These are phyloP conservation scores for Bipolaris gigantea DNA, from an alignment of 2,329 filamentous ascomycete genomes.

Conservation along the genomic window DNA sequence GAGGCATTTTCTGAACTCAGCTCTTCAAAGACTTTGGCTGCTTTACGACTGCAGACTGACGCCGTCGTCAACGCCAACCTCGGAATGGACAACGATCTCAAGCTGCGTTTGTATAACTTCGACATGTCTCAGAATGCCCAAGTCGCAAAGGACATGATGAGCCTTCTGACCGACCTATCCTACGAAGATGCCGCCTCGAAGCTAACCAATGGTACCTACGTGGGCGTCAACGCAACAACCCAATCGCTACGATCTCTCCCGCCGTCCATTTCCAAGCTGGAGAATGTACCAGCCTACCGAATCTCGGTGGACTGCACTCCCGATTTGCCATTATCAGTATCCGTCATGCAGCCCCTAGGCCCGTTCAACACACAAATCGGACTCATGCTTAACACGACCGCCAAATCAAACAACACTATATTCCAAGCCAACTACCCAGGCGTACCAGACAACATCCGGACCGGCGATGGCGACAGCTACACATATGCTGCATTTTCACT, in stretches of 20 bases:
- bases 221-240: constrained; percentile 1
- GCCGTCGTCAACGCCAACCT: neutral
- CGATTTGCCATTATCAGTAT: neutral
- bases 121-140: constrained; percentile 2
- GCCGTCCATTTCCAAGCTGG: neutral
- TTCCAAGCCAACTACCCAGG: constrained; percentile 4
- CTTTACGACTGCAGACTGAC: neutral
- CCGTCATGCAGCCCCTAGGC: neutral
- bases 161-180: constrained; percentile 1
- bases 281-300: constrained; percentile 7
- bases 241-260: constrained; percentile 4
- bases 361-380: neutral
- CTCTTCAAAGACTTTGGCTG: neutral
- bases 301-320: constrained; percentile 1
- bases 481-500: constrained; percentile 2
- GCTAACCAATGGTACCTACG: constrained; percentile 3
- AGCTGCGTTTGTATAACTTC: constrained; percentile 2
- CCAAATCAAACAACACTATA: neutral
- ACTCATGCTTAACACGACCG: neutral
- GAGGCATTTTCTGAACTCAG: constrained; percentile 9
- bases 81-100: neutral
- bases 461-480: neutral
- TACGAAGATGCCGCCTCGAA: constrained; percentile 1
- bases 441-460: neutral
- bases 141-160: constrained; percentile 4